Conservation (phyloP, 2,329 filamentous ascomycete genomes). For the Fusarium camptoceras region DNA sequence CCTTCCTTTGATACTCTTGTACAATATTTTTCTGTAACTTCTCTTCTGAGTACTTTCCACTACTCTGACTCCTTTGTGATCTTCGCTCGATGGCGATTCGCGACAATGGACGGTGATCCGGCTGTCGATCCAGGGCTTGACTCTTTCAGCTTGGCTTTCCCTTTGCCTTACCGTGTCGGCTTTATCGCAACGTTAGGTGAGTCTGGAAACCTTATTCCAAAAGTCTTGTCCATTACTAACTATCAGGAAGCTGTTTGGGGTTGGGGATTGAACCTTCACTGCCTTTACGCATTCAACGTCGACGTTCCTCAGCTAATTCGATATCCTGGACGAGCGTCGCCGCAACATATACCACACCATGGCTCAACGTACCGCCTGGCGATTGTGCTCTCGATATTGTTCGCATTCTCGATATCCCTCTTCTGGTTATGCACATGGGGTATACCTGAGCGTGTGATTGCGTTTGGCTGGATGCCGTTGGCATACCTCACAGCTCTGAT, state of each 20-base stretch:
- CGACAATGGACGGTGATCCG: conserved; percentile 77
- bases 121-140: conserved; percentile 79
- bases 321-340: conserved; percentile 80
- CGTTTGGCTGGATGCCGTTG: conserved; percentile 88
- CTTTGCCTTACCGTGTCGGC: conserved; percentile 89
- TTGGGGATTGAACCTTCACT: conserved; percentile 93
- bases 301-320: conserved; percentile 88
- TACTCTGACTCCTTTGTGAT: background rate
- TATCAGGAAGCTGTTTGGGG: conserved; percentile 83
- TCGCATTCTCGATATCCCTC: conserved; percentile 76
- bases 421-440: conserved; percentile 88
- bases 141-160: conserved; percentile 86
- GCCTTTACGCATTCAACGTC: conserved; percentile 82
- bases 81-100: conserved; percentile 43
- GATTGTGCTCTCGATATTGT: conserved; percentile 77
- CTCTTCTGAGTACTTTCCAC: conserved; percentile 9
- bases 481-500: conserved; percentile 80
- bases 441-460: conserved; percentile 74
- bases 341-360: conserved; percentile 79
- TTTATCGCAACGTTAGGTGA: conserved; percentile 86
- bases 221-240: conserved; percentile 15
- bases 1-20: conserved; percentile 26
- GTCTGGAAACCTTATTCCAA: conserved; percentile 39
- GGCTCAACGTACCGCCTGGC: conserved; percentile 88
- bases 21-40: background rate